These are phyloP conservation scores for Neurospora crassa DNA, from an alignment of 2,329 filamentous ascomycete genomes.

Conservation along the genomic window DNA sequence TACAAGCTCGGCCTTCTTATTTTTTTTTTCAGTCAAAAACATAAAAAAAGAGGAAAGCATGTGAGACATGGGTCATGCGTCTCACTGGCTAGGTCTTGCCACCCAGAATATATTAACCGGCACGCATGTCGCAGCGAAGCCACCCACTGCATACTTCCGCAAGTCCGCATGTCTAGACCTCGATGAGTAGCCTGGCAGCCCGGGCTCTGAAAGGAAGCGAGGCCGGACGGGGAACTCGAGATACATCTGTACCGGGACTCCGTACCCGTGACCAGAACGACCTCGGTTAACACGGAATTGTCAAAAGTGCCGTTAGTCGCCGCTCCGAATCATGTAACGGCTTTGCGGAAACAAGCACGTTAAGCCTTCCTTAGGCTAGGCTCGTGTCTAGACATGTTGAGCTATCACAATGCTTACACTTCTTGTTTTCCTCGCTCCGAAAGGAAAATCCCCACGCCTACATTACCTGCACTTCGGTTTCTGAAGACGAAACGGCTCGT, in stretches of 20 bases:
- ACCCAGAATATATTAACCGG: constrained; percentile 6
- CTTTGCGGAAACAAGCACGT: neutral
- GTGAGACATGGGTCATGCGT: constrained; percentile 2
- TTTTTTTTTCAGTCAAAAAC: too few relatives aligned
- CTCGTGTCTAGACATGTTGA: neutral
- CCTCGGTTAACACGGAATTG: neutral
- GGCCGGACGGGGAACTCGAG: neutral
- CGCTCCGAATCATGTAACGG: neutral
- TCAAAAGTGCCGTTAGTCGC: neutral
- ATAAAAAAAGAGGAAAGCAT: too few relatives aligned
- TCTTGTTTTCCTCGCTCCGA: neutral
- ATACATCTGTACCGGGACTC: neutral
- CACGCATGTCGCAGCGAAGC: neutral
- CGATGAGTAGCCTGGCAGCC: neutral
- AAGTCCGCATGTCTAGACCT: constrained; percentile 2
- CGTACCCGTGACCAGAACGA: neutral
- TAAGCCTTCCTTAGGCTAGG: neutral
- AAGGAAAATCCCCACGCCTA: neutral
- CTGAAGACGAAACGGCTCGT: neutral
- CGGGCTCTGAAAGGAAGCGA: neutral
- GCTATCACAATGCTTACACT: neutral
- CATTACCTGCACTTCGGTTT: neutral
- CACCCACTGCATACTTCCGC: neutral
- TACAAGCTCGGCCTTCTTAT: too few relatives aligned
- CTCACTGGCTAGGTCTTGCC: neutral